Percentiles rank a stretch among this genome's conserved stretches.
phyloP scores from a whole-genome alignment of 1,284 basidiomycete genomes.

The Volvariella volvacea region DNA sequence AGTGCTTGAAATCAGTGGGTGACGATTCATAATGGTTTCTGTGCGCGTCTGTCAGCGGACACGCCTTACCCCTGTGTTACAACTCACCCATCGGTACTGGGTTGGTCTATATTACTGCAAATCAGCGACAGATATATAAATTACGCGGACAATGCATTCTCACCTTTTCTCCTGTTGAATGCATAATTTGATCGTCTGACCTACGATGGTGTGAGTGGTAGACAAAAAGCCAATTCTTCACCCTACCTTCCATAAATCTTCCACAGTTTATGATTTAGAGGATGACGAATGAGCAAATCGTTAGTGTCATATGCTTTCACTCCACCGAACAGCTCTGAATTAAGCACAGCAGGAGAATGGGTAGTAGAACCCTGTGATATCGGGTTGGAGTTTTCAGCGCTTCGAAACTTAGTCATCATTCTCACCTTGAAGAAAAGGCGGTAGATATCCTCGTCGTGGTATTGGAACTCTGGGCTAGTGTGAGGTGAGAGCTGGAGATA shows the following conservation, averaged over 20 bases:
- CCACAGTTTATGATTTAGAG: constrained; percentile 34
- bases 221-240: too few relatives aligned
- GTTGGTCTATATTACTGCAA: constrained; percentile 21
- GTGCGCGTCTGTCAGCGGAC: not conserved
- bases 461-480: too few relatives aligned
- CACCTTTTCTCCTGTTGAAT: constrained; percentile 46
- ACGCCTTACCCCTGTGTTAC: too few relatives aligned
- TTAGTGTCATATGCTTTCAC: constrained; percentile 24
- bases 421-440: too few relatives aligned
- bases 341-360: constrained; percentile 10
- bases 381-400: not conserved
- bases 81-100: constrained; percentile 26
- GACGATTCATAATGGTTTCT: constrained; percentile 18
- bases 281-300: constrained; percentile 39
- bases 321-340: constrained; percentile 15
- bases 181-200: constrained; percentile 46
- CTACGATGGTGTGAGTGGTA: too few relatives aligned
- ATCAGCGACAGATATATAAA: not conserved
- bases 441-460: too few relatives aligned
- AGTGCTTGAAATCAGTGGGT: constrained; percentile 16
- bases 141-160: constrained; percentile 4
- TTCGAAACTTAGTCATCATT: too few relatives aligned
- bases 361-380: constrained; percentile 9
- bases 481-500: too few relatives aligned
- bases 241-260: constrained; percentile 32